These are phyloP conservation scores for Citrus reticulata DNA, from an alignment of 345 rosid genomes.

Conservation along the genomic window DNA sequence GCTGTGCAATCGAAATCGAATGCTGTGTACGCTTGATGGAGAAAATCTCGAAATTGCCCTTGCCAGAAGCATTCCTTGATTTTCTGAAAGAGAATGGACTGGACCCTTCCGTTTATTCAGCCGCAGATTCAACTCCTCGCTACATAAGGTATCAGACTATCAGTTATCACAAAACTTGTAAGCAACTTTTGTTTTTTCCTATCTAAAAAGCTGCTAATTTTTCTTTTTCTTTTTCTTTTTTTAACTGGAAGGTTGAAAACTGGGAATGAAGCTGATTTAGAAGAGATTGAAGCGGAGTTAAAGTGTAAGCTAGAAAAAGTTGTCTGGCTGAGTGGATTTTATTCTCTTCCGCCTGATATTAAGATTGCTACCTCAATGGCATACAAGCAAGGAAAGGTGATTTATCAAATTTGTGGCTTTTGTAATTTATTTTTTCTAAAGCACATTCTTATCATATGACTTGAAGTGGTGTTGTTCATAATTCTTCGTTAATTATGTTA, in stretches of 20 bases:
- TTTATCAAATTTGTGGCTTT: neutral
- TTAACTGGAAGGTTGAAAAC: slow-evolving; percentile 62
- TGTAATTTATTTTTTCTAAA: neutral
- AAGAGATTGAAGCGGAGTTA: slow-evolving; percentile 62
- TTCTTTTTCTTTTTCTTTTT: neutral
- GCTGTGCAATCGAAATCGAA: too few relatives aligned
- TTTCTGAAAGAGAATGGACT: slow-evolving; percentile 62
- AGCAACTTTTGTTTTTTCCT: neutral
- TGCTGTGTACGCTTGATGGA: slow-evolving; percentile 29
- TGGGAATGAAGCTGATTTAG: slow-evolving; percentile 42
- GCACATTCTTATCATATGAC: neutral
- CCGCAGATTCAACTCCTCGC: slow-evolving; percentile 62
- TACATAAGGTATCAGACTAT: slow-evolving; percentile 57
- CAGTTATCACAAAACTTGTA: slow-evolving; percentile 34
- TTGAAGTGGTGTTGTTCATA: neutral
- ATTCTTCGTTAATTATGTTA: neutral
- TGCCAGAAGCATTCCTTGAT: slow-evolving; percentile 59
- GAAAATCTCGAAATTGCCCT: slow-evolving; percentile 35
- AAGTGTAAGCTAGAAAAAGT: slow-evolving; percentile 64
- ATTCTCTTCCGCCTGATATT: slow-evolving; percentile 64
- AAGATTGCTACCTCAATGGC: slow-evolving; percentile 71
- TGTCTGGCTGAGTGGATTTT: slow-evolving; percentile 72
- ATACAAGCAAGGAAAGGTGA: slow-evolving; percentile 75
- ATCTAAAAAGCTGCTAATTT: neutral
- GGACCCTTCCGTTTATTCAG: slow-evolving; percentile 67